Evolutionary conservation across 2,329 filamentous ascomycete species (phyloP).

Genomic region (Chalaropsis thielavioides): DNA sequence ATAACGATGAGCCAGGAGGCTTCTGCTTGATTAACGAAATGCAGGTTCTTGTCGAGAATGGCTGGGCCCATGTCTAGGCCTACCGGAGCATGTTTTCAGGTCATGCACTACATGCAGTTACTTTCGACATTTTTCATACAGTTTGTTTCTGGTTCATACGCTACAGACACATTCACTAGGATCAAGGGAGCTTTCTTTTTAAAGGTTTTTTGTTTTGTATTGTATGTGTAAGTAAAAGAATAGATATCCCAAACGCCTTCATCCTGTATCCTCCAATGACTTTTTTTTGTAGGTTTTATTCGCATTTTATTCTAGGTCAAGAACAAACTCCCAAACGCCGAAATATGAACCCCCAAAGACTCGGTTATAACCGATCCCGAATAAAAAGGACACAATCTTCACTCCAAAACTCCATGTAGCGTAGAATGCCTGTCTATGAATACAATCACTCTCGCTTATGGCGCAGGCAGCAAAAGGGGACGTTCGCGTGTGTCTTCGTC

Average conservation of each 20-base stretch:
- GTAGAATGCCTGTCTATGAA: neutral
- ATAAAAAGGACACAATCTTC: no score
- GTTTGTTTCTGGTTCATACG: neutral
- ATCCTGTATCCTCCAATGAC: neutral
- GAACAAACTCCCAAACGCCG: no score
- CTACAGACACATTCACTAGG: neutral
- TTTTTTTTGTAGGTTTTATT: no score
- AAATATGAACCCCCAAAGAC: no score
- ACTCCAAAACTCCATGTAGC: no score
- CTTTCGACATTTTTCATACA: neutral
- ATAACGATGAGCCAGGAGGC: constrained; percentile 31
- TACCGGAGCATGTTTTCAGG: neutral
- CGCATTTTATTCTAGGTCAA: no score
- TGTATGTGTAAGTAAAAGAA: neutral
- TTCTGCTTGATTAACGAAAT: constrained; percentile 47
- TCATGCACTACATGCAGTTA: neutral
- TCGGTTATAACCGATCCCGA: no score
- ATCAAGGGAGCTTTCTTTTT: neutral
- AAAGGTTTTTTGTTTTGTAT: neutral
- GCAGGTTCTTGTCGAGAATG: constrained; percentile 42
- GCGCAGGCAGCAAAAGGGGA: neutral
- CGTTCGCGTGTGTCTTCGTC: neutral
- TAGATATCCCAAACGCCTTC: neutral
- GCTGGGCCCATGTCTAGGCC: constrained; percentile 41
- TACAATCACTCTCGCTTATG: no score